Conservation (phyloP, 371 early-diverging fungal genomes). For the Phascolomyces articulosus region DNA sequence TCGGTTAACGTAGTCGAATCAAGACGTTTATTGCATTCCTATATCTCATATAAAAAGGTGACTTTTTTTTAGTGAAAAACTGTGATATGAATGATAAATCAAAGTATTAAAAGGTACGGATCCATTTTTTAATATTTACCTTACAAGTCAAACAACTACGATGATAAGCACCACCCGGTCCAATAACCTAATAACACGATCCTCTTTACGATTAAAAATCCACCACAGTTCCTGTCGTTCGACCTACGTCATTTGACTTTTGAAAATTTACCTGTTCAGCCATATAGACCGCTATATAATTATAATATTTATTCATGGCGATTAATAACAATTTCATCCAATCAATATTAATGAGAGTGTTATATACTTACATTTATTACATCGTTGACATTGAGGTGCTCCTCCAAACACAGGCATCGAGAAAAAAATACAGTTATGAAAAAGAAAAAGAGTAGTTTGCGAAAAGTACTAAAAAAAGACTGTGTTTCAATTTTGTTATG, state of each 20-base stretch:
- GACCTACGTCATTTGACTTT: not conserved
- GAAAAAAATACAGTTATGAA: not conserved
- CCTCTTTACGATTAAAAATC: too few relatives aligned
- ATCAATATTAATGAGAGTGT: not conserved
- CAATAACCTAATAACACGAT: conserved; percentile 30
- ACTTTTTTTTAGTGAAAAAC: too few relatives aligned
- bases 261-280: conserved; percentile 44
- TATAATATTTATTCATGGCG: not conserved
- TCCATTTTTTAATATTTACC: too few relatives aligned
- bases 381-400: conserved; percentile 50
- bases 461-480: not conserved
- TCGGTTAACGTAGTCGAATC: conserved; percentile 50
- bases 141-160: conserved; percentile 47
- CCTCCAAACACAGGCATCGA: conserved; percentile 41
- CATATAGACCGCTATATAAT: conserved; percentile 47
- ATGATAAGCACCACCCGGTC: conserved; percentile 50
- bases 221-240: too few relatives aligned
- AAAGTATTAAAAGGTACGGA: too few relatives aligned
- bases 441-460: too few relatives aligned
- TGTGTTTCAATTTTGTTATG: not conserved
- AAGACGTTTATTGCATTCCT: conserved; percentile 55
- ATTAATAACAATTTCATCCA: not conserved
- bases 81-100: too few relatives aligned
- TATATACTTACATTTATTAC: conserved; percentile 37
- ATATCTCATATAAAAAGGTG: too few relatives aligned